Evolutionary conservation across 75 land plant genomes (phyloP), one percentile per base, ranked within the genome.

Genomic region (Sequoia sempervirens): DNA sequence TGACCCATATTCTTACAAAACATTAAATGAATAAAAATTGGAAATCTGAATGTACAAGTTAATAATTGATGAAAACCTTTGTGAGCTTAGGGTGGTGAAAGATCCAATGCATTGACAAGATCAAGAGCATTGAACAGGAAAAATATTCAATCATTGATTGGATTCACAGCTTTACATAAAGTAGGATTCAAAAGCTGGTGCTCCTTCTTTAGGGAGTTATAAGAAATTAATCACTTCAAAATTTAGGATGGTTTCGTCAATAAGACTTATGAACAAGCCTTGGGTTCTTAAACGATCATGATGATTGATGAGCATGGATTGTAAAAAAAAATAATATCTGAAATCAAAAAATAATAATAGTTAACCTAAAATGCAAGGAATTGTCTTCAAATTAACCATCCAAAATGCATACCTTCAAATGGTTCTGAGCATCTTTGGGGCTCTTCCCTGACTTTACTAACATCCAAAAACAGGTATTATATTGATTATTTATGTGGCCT

Each of bases 401-500:
- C 1, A 18, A 41, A 58, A 43, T 72, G 70, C 43, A 18, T 74
- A 97, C 99, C 96, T 96, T 96, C 73, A 97, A 82, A 36, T 47
- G 20, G 34, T 81, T 69, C 40, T 96, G 95, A 80, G 99, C 99
- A 86, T 92, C 93, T 50, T 74, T 80, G 79, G 89, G 88, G 82
- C 93, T 90, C 83, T 85, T 91, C 45, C 98, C 99, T 68, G 90
- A 87, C 86, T 92, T 91, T 69, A 92, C 94, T 82, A 97, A 85
- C 91, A 82, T 89, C 99, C 99, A 97, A 84, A 96, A 96, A 85
- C 98, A 97, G 28, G 99, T 97, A 83, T 97, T 97, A 80, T 97
- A 94, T 54, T 93, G 98, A 85, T 97, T 97, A 87, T 97, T 97
- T 26, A 96, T 93, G 84, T 97, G 98, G 84, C 99, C 99, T 97